Percentiles rank a stretch among this genome's conserved stretches.
Conservation (phyloP, 1,284 basidiomycete genomes). For the Xerocomus amazonicus region DNA sequence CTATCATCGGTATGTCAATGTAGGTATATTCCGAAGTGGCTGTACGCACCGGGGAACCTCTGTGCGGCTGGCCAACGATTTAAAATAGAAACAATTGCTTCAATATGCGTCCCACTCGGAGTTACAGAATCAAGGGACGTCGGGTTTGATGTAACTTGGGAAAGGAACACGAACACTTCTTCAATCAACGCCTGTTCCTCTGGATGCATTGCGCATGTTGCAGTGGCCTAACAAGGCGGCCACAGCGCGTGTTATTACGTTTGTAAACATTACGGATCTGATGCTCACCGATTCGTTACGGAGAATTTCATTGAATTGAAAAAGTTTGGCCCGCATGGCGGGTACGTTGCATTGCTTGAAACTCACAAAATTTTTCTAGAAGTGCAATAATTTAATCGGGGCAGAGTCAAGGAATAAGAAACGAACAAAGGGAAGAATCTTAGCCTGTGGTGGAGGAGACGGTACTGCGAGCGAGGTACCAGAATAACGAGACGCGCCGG, state of each 20-base stretch:
- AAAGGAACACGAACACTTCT: conserved; percentile 65
- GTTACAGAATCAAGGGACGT: conserved; percentile 31
- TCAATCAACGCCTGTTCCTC: conserved; percentile 64
- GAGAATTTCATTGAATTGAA: conserved; percentile 75
- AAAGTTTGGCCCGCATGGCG: conserved; percentile 82
- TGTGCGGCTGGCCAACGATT: conserved; percentile 77
- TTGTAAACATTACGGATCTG: conserved; percentile 1
- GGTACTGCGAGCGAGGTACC: conserved; percentile 26
- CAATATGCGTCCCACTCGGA: conserved; percentile 51
- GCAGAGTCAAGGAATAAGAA: background rate
- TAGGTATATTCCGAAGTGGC: background rate
- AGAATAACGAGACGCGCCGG: conserved; percentile 40
- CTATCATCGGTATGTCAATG: conserved; percentile 38
- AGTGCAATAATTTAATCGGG: conserved; percentile 1
- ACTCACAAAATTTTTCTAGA: conserved; percentile 55
- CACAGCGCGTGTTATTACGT: conserved; percentile 1
- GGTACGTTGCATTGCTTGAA: conserved; percentile 90
- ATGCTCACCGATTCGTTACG: conserved; percentile 60
- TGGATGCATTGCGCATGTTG: conserved; percentile 63
- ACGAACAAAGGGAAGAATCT: conserved; percentile 61
- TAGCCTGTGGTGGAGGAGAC: conserved; percentile 28
- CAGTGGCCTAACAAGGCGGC: conserved; percentile 50
- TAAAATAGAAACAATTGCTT: conserved; percentile 63
- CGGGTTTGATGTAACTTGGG: conserved; percentile 44
- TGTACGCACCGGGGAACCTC: conserved; percentile 73